Percentiles rank a stretch among this genome's conserved stretches.
Evolutionary conservation across 148 eudicot genomes (phyloP).

Genomic region (Vaccinium darrowii): DNA sequence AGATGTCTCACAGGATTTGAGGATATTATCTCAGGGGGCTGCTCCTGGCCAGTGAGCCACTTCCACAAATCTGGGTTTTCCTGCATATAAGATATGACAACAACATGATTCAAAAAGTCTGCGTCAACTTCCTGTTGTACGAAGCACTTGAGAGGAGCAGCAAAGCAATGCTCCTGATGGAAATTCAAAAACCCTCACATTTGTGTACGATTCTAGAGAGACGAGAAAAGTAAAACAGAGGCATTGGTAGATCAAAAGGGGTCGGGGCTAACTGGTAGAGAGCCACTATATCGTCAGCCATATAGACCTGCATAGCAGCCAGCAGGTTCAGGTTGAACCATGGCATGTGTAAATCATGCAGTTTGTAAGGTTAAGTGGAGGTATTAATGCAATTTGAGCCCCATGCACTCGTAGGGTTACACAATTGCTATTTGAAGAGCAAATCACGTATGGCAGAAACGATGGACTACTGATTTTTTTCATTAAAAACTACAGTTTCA

Average conservation of each 20-base stretch:
- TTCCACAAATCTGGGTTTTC: constrained; percentile 97
- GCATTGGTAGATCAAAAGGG: background rate
- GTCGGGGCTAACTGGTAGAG: background rate
- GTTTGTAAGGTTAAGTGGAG: background rate
- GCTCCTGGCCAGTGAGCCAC: constrained; percentile 87
- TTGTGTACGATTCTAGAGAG: background rate
- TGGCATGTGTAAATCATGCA: background rate
- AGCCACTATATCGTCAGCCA: background rate
- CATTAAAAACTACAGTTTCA: background rate
- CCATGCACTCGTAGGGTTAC: background rate
- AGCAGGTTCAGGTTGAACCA: background rate
- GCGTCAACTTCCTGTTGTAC: background rate
- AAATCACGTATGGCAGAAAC: background rate
- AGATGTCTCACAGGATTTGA: constrained; percentile 63
- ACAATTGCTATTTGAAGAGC: background rate
- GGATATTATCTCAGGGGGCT: constrained; percentile 66
- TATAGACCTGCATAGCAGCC: background rate
- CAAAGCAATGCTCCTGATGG: background rate
- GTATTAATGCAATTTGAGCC: background rate
- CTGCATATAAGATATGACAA: constrained; percentile 32
- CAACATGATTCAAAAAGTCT: background rate
- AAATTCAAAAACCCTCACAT: background rate
- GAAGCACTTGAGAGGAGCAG: background rate
- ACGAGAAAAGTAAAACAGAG: background rate
- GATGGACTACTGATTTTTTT: background rate